Evolutionary conservation across 306 rosid species (phyloP).

Genomic region (Rosa chinensis): DNA sequence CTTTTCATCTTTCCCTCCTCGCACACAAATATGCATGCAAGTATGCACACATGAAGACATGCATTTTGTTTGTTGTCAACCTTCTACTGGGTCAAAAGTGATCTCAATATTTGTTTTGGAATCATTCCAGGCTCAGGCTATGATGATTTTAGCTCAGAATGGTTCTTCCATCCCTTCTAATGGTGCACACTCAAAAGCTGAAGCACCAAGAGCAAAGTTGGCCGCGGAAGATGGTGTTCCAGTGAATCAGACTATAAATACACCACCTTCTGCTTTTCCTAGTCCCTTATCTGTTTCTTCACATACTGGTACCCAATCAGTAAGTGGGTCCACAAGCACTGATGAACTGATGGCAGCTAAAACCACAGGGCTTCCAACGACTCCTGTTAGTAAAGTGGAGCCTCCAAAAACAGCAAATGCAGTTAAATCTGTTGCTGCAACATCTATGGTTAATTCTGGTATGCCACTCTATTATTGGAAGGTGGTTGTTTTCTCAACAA

Average conservation of each 20-base stretch:
- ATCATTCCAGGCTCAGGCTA: slow-evolving; percentile 77
- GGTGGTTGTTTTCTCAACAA: not conserved
- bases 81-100: slow-evolving; percentile 13
- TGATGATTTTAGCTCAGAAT: slow-evolving; percentile 76
- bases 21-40: not conserved
- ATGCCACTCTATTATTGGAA: slow-evolving; percentile 13
- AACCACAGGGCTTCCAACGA: slow-evolving; percentile 40
- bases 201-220: slow-evolving; percentile 49
- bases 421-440: slow-evolving; percentile 36
- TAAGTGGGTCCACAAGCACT: slow-evolving; percentile 75
- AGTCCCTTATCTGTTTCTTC: slow-evolving; percentile 87
- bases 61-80: not conserved
- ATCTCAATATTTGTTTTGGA: slow-evolving; percentile 25
- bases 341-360: slow-evolving; percentile 66
- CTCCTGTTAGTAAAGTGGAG: slow-evolving; percentile 59
- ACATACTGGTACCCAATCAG: slow-evolving; percentile 62
- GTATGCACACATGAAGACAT: not conserved
- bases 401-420: slow-evolving; percentile 45
- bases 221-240: slow-evolving; percentile 42
- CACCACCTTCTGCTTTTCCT: slow-evolving; percentile 49
- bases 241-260: slow-evolving; percentile 40
- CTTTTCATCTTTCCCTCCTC: not conserved
- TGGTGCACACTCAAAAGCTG: slow-evolving; percentile 45
- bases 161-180: slow-evolving; percentile 40
- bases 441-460: slow-evolving; percentile 72